Evolutionary conservation across 306 rosid species (phyloP), one percentile per base, ranked within the genome.

Genomic region (Cucurbita ficifolia): DNA sequence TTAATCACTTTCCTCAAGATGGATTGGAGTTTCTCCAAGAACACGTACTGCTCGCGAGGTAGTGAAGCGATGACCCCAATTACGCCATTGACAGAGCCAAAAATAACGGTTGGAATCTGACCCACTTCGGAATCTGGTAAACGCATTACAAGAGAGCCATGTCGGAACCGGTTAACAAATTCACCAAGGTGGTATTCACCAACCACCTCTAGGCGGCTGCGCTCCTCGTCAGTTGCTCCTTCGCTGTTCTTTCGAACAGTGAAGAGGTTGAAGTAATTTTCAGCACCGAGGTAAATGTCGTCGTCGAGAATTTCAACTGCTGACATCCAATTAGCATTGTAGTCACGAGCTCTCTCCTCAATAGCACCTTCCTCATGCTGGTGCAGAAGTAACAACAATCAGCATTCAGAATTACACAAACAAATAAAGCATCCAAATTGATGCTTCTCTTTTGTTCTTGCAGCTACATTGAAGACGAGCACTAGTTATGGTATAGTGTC

Each of bases 331-430:
- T 91, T 94, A 65, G 96, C 97, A 69, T 84, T 91, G 75, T 91
- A 95, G 86, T 95, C 99, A 3, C 96, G 97, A 14, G 99, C 97
- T 81, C 97, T 84, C 80, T 94, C 99, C 85, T 94, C 99, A 45
- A 94, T 94, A 70, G 99, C 97, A 35, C 99, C 96, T 83, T 94
- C 99, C 82, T 94, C 99, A 19, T 91, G 97, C 99, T 95, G 83
- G 79, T 39, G 18, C 50, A 58, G 14, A 45, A 33, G 17, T 36
- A 49, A 50, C 21, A 49, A 76, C 17, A 36, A 54, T 50, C 58
- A 60, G 46, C 5, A n/a, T 48, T 19, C 58, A 49, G 16, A 40
- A 33, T 6, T 9, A 64, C 22, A 64, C 4, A 64, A 64, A 40
- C 12, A 18, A 40, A 40, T 10, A 64, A 64, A 40, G 71, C 71